Conservation (phyloP, 2,329 filamentous ascomycete species). For the Thielaviopsis cerberus region DNA sequence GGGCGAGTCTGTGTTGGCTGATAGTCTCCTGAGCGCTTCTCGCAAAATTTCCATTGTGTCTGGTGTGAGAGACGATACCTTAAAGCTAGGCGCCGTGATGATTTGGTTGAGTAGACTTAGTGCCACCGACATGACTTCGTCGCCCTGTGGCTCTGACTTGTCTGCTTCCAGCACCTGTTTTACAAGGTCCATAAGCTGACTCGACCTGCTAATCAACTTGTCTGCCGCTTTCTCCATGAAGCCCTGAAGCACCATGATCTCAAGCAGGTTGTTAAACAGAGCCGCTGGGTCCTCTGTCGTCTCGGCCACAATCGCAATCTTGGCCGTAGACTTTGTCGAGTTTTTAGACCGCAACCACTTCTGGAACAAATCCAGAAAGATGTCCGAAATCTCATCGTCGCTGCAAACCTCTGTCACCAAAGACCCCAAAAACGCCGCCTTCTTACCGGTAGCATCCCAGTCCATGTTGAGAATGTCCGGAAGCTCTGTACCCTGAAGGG, state of each 20-base stretch:
- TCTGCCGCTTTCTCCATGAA: slow-evolving; percentile 46
- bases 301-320: slow-evolving; percentile 17
- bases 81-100: slow-evolving; percentile 38
- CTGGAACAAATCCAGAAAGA: slow-evolving; percentile 42
- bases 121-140: slow-evolving; percentile 33
- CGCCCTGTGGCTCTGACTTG: slow-evolving; percentile 22
- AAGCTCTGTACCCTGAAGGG: slow-evolving; percentile 6
- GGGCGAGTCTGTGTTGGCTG: slow-evolving; percentile 11
- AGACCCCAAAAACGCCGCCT: slow-evolving; percentile 28
- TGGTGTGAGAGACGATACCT: slow-evolving; percentile 26
- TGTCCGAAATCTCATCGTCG: slow-evolving; percentile 35
- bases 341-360: slow-evolving; percentile 31
- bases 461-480: slow-evolving; percentile 18
- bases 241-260: slow-evolving; percentile 44
- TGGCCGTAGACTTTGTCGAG: slow-evolving; percentile 15
- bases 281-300: slow-evolving; percentile 16
- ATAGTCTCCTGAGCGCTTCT: slow-evolving; percentile 27
- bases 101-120: slow-evolving; percentile 44
- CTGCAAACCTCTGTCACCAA: slow-evolving; percentile 32
- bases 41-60: slow-evolving; percentile 28
- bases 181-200: slow-evolving; percentile 45
- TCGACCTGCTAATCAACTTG: slow-evolving; percentile 43
- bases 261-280: slow-evolving; percentile 30
- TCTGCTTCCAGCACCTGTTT: slow-evolving; percentile 37
- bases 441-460: slow-evolving; percentile 28